Evolutionary conservation across 495 filamentous ascomycete species (phyloP), one percentile per base, ranked within the genome.

Genomic region (Articulospora tetracladia): DNA sequence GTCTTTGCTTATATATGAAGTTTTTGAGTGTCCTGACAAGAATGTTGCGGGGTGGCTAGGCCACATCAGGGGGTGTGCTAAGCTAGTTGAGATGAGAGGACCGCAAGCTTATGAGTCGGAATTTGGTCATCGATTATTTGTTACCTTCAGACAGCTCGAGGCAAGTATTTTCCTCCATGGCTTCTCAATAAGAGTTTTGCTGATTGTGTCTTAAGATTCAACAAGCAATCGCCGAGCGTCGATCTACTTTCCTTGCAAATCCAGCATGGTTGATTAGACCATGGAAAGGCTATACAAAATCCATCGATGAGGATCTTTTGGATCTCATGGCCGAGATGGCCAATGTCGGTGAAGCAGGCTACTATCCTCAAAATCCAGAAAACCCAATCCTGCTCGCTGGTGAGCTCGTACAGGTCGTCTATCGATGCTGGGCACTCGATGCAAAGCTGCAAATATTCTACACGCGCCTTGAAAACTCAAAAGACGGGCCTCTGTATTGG

Each of bases 1-100:
- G 62, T 65, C 68, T 6, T 56, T 75, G 0, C 63, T 65, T 36
- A 63, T 72, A n/a, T 77, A 74, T 50, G 74, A 77, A 57, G 57
- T 70, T 10, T 51, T 69, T 20, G 72, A 77, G 59, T 76, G 74
- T 52, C 74, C 74, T 0, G 58, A 55, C 46, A 34, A 59, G 19
- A 60, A 54, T n/a, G 23, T 58, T 3, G 36, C 64, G 1, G 74
- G 61, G 1, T 77, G 73, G 59, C 58, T 63, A 23, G 64, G 57
- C 15, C 74, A 77, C 52, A 67, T 69, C 24, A 59, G 66, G 12
- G 74, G 73, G 10, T 60, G 71, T 41, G 34, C 69, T 22, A 65
- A 65, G 32, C 58, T 77, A 24, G 59, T 73, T 47, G 57, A 73
- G 60, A 34, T 64, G 10, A 69, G 72, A 41, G 74, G 74, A 13